phyloP scores from a whole-genome alignment of 2,329 filamentous ascomycete species.

The Pestalotiopsis fici region DNA sequence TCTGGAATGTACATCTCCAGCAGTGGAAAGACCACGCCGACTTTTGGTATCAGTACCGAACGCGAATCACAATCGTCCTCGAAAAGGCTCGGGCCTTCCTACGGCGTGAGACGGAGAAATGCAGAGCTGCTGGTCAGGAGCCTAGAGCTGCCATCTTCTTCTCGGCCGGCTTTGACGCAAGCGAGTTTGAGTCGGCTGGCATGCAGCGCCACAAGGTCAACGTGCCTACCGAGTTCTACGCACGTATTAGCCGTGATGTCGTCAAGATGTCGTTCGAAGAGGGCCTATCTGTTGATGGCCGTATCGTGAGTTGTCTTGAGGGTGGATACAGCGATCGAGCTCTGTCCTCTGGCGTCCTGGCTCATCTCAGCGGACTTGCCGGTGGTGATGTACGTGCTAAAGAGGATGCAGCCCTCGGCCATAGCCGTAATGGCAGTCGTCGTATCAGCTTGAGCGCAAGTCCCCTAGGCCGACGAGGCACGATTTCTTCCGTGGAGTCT shows the following conservation, averaged over 20 bases:
- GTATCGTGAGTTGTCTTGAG: slow-evolving; percentile 91
- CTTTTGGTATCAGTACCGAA: slow-evolving; percentile 88
- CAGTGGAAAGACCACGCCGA: slow-evolving; percentile 80
- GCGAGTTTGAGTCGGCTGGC: slow-evolving; percentile 85
- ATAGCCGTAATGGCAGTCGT: slow-evolving; percentile 47
- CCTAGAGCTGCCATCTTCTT: slow-evolving; percentile 90
- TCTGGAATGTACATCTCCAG: slow-evolving; percentile 96
- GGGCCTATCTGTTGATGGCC: slow-evolving; percentile 74
- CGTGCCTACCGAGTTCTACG: slow-evolving; percentile 96
- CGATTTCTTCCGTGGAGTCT: slow-evolving; percentile 23
- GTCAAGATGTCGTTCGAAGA: slow-evolving; percentile 81
- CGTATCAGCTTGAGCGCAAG: slow-evolving; percentile 60
- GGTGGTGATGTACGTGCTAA: slow-evolving; percentile 47
- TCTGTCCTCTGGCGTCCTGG: slow-evolving; percentile 82
- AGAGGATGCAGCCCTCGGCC: slow-evolving; percentile 31
- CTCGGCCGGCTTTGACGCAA: slow-evolving; percentile 95
- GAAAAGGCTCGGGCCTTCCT: slow-evolving; percentile 81
- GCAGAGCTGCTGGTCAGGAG: slow-evolving; percentile 58
- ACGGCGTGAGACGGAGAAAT: slow-evolving; percentile 67
- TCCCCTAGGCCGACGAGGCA: slow-evolving; percentile 35
- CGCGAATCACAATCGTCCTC: slow-evolving; percentile 74
- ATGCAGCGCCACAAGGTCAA: slow-evolving; percentile 98
- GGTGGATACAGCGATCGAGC: slow-evolving; percentile 95
- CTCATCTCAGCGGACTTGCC: slow-evolving; percentile 83
- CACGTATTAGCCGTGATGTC: slow-evolving; percentile 83